A percentile compares a stretch with the other conserved stretches of the same genome.
Conservation (phyloP, 257 asterid genomes). For the Rubia yunnanensis region DNA sequence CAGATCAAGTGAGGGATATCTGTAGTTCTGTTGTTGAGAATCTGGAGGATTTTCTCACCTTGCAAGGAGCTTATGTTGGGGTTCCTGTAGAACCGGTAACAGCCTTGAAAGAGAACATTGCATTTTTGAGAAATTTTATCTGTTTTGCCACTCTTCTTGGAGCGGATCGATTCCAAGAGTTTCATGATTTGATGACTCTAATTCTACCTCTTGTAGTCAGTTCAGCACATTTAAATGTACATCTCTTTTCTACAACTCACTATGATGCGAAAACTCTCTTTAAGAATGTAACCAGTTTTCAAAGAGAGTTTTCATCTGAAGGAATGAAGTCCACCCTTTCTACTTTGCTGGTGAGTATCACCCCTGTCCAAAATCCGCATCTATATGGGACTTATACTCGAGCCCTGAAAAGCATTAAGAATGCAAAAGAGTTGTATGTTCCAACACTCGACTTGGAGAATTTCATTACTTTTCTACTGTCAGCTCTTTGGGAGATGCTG, state of each 20-base stretch:
- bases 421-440: background rate
- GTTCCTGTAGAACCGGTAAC: background rate
- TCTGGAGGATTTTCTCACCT: background rate
- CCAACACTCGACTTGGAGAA: background rate
- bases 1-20: background rate
- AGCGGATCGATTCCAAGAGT: background rate
- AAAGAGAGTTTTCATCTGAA: background rate
- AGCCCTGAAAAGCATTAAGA: background rate
- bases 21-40: background rate
- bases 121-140: background rate
- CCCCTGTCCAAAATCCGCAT: background rate
- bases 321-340: background rate
- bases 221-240: background rate
- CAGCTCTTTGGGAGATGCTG: background rate
- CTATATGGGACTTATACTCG: background rate
- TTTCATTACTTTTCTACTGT: background rate
- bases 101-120: background rate
- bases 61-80: rapidly evolving
- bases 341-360: background rate
- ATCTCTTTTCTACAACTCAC: background rate
- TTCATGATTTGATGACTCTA: background rate
- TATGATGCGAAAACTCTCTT: too few species aligned
- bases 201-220: background rate
- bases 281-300: too few species aligned
- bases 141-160: background rate